phyloP scores from a whole-genome alignment of 768 basidiomycete genomes.

The Rhizopogon roseolus region DNA sequence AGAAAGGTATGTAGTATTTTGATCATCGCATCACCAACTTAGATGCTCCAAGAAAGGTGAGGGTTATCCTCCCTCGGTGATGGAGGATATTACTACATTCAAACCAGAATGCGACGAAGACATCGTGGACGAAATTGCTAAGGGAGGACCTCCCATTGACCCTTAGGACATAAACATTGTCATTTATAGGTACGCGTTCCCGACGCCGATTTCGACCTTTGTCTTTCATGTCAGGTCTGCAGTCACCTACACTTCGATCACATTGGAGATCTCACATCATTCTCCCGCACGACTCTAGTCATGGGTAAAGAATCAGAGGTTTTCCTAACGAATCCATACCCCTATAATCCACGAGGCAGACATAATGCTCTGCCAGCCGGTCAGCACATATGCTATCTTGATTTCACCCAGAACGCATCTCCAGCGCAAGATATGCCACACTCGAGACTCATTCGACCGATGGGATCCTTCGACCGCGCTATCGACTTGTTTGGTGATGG shows the following conservation, averaged over 20 bases:
- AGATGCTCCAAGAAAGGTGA: neutral
- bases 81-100: neutral
- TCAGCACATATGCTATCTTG: neutral
- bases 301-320: neutral
- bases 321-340: neutral
- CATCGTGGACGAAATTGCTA: neutral
- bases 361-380: neutral
- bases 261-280: conserved; percentile 6
- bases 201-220: neutral
- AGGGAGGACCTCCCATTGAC: neutral
- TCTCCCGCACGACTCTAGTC: neutral
- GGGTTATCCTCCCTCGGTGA: conserved; percentile 2
- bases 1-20: conserved; percentile 1
- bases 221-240: neutral
- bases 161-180: conserved; percentile 1
- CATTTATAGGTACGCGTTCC: neutral
- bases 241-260: conserved; percentile 7
- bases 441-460: neutral
- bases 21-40: neutral
- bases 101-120: neutral
- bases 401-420: neutral
- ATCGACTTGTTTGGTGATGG: conserved; percentile 6
- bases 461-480: conserved; percentile 2
- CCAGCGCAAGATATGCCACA: neutral
- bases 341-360: neutral